A percentile compares a stretch with the other conserved stretches of the same genome.
phyloP scores from a whole-genome alignment of 257 asterid species.

The Solanum rostratum region DNA sequence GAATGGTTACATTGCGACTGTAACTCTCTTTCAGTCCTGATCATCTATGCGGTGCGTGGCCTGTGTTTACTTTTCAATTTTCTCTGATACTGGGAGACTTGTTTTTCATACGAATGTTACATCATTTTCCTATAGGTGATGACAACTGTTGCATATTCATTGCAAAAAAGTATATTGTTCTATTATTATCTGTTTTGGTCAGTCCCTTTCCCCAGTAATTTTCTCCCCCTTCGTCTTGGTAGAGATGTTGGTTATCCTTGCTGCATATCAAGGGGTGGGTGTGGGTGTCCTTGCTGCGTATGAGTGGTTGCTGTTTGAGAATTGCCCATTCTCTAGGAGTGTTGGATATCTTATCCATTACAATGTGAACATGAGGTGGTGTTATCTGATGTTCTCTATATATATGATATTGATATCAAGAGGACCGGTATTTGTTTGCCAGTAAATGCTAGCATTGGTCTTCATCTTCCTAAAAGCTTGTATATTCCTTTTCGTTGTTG shows the following conservation, averaged over 20 bases:
- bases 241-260: neutral
- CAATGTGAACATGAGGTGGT: neutral
- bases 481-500: neutral
- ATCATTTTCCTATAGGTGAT: neutral
- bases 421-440: neutral
- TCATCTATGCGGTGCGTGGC: slow-evolving; percentile 5
- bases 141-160: neutral
- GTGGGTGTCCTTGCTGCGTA: neutral
- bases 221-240: neutral
- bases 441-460: neutral
- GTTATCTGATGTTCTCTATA: neutral
- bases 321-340: neutral
- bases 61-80: neutral
- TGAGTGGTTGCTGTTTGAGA: neutral
- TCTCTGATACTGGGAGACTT: neutral
- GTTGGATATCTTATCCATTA: neutral
- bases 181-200: neutral
- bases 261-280: neutral
- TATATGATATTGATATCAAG: neutral
- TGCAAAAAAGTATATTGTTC: neutral
- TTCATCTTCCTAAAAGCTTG: neutral
- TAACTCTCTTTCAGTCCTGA: slow-evolving; percentile 72
- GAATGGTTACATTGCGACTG: slow-evolving; percentile 71
- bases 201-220: neutral
- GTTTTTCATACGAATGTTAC: neutral